Evolutionary conservation across 208 protist species (phyloP).

Genomic region (Acanthamoeba divionensis): DNA sequence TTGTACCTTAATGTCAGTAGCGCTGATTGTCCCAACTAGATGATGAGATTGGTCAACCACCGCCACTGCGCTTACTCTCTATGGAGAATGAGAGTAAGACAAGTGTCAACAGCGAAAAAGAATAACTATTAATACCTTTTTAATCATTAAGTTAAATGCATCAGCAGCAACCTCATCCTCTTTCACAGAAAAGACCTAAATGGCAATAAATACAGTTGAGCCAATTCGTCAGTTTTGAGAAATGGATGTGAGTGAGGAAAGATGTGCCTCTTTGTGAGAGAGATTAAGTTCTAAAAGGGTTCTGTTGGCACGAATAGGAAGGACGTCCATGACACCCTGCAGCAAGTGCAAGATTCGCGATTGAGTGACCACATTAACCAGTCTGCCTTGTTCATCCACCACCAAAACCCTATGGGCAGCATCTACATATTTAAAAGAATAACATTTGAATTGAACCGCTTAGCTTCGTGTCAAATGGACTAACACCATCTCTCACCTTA

Average conservation of each 20-base stretch:
- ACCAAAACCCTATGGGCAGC: background rate
- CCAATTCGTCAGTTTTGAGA: too few species aligned
- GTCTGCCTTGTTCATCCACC: constrained; percentile 13
- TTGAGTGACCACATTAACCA: constrained; percentile 20
- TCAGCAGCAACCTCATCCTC: background rate
- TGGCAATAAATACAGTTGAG: too few species aligned
- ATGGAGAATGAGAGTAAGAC: background rate
- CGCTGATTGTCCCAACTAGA: constrained; percentile 1
- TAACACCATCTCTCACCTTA: too few species aligned
- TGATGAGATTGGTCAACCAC: background rate
- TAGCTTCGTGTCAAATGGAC: too few species aligned
- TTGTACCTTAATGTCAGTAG: constrained; percentile 5
- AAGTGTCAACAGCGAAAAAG: background rate
- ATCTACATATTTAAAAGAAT: background rate
- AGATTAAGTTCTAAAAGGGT: background rate
- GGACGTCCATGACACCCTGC: background rate
- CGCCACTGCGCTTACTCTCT: background rate
- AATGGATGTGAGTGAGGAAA: background rate
- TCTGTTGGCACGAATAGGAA: background rate
- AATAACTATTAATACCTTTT: background rate
- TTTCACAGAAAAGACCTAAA: background rate
- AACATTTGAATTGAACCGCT: too few species aligned
- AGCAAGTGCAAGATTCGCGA: constrained; percentile 10
- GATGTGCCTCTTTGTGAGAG: background rate
- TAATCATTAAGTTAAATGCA: background rate